A percentile compares a stretch with the other conserved stretches of the same genome.
Conservation (phyloP, 495 filamentous ascomycete species). For the Xylaria sp. region DNA sequence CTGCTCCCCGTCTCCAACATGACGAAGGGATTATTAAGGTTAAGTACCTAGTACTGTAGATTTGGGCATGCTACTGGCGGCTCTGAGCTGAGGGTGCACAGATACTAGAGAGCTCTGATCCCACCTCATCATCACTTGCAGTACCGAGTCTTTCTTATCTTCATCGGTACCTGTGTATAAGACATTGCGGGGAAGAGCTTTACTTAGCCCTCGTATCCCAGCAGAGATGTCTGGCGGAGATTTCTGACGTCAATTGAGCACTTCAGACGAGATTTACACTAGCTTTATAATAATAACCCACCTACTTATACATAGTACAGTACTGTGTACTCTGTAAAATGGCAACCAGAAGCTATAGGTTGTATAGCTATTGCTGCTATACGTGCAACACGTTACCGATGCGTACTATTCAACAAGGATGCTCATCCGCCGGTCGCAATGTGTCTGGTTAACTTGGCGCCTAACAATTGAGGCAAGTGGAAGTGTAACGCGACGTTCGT, state of each 20-base stretch:
- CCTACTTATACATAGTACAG: not conserved
- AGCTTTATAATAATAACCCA: not conserved
- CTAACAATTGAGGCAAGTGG: not conserved
- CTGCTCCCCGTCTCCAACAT: not conserved
- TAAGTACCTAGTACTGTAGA: not conserved
- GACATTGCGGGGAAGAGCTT: slow-evolving; percentile 18
- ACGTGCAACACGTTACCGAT: not conserved
- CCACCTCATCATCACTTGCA: slow-evolving; percentile 16
- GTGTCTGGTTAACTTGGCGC: slow-evolving; percentile 5
- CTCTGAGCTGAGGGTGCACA: not conserved
- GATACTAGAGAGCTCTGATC: slow-evolving; percentile 14
- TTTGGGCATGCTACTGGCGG: not conserved
- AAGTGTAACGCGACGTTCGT: slow-evolving; percentile 15
- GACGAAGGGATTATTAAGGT: slow-evolving; percentile 14
- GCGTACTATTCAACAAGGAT: slow-evolving; percentile 11
- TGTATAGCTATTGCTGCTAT: no score
- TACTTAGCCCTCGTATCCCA: slow-evolving; percentile 12
- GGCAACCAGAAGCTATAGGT: not conserved
- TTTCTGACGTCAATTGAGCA: slow-evolving; percentile 18
- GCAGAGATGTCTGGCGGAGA: slow-evolving; percentile 15
- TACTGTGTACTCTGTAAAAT: not conserved
- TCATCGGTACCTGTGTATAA: slow-evolving; percentile 16
- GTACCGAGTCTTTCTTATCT: slow-evolving; percentile 15
- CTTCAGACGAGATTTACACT: not conserved
- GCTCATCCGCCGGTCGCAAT: not conserved